phyloP scores from a whole-genome alignment of 352 stramenopile genomes.

The Pythium phragmitis region DNA sequence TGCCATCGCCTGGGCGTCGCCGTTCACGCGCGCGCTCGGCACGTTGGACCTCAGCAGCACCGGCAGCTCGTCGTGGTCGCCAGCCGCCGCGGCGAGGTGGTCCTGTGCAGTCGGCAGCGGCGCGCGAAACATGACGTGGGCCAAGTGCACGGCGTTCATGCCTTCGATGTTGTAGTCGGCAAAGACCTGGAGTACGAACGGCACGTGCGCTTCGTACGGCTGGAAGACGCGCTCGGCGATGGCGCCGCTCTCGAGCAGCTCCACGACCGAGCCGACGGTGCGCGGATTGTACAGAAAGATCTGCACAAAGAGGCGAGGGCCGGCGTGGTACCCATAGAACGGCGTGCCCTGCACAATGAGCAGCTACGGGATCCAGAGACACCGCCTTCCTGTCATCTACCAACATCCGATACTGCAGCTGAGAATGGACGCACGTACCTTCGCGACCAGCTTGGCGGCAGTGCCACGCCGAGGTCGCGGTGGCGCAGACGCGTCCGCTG shows the following conservation, averaged over 20 bases:
- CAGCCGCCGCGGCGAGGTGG: slow-evolving; percentile 34
- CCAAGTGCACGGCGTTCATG: slow-evolving; percentile 84
- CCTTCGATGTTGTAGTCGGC: slow-evolving; percentile 92
- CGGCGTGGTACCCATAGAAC: slow-evolving; percentile 88
- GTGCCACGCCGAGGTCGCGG: neutral
- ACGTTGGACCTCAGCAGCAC: slow-evolving; percentile 44
- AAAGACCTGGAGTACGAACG: slow-evolving; percentile 89
- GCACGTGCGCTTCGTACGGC: slow-evolving; percentile 87
- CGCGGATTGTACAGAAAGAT: slow-evolving; percentile 89
- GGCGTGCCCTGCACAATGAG: slow-evolving; percentile 84
- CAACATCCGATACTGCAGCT: neutral
- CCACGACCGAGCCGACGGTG: slow-evolving; percentile 52
- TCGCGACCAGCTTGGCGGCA: slow-evolving; percentile 53
- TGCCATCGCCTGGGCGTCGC: slow-evolving; percentile 22
- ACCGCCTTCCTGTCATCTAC: neutral
- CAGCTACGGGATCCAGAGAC: slow-evolving; percentile 42
- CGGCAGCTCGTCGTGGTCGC: slow-evolving; percentile 22
- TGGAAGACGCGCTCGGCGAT: slow-evolving; percentile 78
- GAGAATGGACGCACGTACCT: slow-evolving; percentile 35
- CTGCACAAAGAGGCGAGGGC: slow-evolving; percentile 81
- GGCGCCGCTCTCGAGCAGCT: slow-evolving; percentile 82
- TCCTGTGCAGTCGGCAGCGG: slow-evolving; percentile 56
- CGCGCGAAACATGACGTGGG: slow-evolving; percentile 74
- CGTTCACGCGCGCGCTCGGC: slow-evolving; percentile 23
- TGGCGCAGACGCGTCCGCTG: neutral